These are phyloP conservation scores for Alternaria tenuissima DNA, from an alignment of 2,329 filamentous ascomycete species.

Conservation along the genomic window DNA sequence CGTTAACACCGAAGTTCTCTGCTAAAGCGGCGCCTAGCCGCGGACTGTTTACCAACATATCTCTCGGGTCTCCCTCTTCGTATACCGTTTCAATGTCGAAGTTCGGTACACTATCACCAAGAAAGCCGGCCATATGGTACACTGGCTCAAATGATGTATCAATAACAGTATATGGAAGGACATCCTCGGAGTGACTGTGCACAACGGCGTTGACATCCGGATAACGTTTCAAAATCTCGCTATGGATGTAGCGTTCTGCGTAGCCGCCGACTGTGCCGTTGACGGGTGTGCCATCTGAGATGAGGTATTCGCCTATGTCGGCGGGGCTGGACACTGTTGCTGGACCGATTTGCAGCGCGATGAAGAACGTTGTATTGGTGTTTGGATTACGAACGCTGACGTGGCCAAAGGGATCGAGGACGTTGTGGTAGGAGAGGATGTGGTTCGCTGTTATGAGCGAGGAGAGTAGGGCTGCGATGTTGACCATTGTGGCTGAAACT, in stretches of 20 bases:
- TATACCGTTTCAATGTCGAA: conserved; percentile 35
- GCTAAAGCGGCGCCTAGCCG: conserved; percentile 34
- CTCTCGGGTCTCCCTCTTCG: conserved; percentile 18
- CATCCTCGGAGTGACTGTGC: conserved; percentile 53
- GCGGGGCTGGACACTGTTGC: conserved; percentile 28
- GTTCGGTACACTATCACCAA: conserved; percentile 32
- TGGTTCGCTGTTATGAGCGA: conserved; percentile 56
- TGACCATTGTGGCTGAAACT: conserved; percentile 21
- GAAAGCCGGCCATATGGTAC: conserved; percentile 51
- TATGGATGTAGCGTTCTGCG: conserved; percentile 56
- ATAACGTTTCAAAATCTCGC: conserved; percentile 56
- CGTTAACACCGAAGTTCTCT: conserved; percentile 27
- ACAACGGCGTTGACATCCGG: conserved; percentile 54
- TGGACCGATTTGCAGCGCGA: conserved; percentile 40
- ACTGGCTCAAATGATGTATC: conserved; percentile 23
- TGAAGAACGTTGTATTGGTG: conserved; percentile 53
- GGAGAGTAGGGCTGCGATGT: conserved; percentile 34
- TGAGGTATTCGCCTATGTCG: conserved; percentile 56
- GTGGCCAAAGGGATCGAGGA: conserved; percentile 63
- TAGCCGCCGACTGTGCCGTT: conserved; percentile 47
- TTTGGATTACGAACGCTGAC: conserved; percentile 60
- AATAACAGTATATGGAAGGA: conserved; percentile 51
- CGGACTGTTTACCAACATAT: conserved; percentile 36
- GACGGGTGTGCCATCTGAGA: conserved; percentile 45
- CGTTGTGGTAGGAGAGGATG: conserved; percentile 59